Evolutionary conservation across 306 rosid genomes (phyloP).

Genomic region (Cercis canadensis): DNA sequence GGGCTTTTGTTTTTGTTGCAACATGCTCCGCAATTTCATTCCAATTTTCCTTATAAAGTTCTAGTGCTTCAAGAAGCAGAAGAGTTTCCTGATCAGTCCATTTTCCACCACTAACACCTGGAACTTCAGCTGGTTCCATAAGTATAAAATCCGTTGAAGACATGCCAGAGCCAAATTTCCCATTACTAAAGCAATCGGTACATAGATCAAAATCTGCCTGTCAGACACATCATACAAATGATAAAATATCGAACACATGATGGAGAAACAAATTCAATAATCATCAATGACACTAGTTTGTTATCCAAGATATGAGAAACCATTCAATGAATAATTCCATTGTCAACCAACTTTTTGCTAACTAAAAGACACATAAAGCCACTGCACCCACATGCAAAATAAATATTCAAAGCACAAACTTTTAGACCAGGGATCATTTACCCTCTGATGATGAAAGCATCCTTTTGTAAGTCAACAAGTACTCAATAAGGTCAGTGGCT

Average conservation of each 20-base stretch:
- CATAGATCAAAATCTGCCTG: constrained; percentile 99
- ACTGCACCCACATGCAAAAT: constrained; percentile 8
- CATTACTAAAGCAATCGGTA: constrained; percentile 81
- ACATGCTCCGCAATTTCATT: constrained; percentile 95
- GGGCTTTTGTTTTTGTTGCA: constrained; percentile 92
- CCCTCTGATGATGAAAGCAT: constrained; percentile 30
- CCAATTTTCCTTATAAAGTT: constrained; percentile 93
- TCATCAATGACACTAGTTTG: constrained; percentile 1
- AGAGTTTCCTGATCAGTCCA: constrained; percentile 99
- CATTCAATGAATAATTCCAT: constrained; percentile 6
- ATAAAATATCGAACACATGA: constrained; percentile 34
- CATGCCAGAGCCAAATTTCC: constrained; percentile 88
- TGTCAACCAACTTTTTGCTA: constrained; percentile 26
- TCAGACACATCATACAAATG: constrained; percentile 50
- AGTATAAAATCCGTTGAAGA: constrained; percentile 87
- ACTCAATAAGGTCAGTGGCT: constrained; percentile 12
- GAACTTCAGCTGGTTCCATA: constrained; percentile 97
- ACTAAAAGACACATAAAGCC: constrained; percentile 28
- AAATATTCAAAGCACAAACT: constrained; percentile 9
- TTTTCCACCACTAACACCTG: constrained; percentile 83
- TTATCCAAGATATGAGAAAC: too few species aligned
- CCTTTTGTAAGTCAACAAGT: constrained; percentile 24
- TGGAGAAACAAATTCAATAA: constrained; percentile 21
- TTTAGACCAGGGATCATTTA: neutral
- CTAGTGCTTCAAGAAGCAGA: constrained; percentile 95